Base-by-base conservation (phyloP, 2,329 filamentous ascomycete species). In the Graphilbum ipis-grandicollis region DNA sequence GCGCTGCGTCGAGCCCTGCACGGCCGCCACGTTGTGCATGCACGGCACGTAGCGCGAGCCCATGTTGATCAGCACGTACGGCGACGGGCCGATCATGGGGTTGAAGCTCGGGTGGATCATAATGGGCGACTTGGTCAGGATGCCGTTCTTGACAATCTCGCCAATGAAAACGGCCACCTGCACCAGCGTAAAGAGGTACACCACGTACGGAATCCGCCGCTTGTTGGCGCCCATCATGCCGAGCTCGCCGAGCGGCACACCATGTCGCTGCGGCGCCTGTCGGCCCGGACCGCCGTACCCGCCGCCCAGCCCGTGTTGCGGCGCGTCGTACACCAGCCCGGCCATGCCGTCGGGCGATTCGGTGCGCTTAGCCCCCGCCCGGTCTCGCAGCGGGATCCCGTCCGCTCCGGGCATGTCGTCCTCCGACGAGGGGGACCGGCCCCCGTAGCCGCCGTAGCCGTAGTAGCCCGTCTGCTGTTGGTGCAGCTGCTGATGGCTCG, bases 41-140 rank as follows among this genome's bases (percentile, higher is more conserved):
- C 90, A 98, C 7, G 86, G 83, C 3, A 80, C 73, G 52, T 82
- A 98, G 43, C 90, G 77, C 30, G 86, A 83, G 40, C 90, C 90
- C 83, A 98, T 93, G 56, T 93, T 93, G 62, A 96, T 93, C 48
- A 93, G 72, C 19, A 96, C 74, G 47, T 84, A 83, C 2, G 77
- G 71, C 5, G 86, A 93, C 1, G 90, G 90, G 0, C 90, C 90
- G 50, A 98, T 93, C 84, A 98, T 93, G 40, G 82, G 80, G 58
- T 96, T 98, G 62, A 98, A 93, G 14, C 67, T 68, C 2, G 90
- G 90, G 39, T 88, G 71, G 36, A 75, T 86, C 60, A 75, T 70
- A 50, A 84, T 83, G 17, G 79, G 70, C 19, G 79, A 78, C 37
- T 80, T 80, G 1, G 88, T 94, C 22, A 44, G 28, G 32, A 47